Percentiles rank a stretch among this genome's conserved stretches.
phyloP scores from a whole-genome alignment of 2,329 filamentous ascomycete species.

The Phaeoacremonium minimum region DNA sequence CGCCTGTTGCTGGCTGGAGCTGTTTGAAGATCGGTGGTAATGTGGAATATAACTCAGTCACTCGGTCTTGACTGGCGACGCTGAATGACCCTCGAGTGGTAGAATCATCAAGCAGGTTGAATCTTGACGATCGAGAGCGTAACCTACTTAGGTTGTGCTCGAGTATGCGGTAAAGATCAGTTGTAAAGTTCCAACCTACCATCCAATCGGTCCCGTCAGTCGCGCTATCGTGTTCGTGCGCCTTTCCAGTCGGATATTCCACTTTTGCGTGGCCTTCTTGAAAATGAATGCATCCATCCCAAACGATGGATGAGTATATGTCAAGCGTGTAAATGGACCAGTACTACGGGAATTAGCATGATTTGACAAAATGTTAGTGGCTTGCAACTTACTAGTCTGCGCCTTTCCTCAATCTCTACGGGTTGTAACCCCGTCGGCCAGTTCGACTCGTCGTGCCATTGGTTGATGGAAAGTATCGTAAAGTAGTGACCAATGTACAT shows the following conservation, averaged over 20 bases:
- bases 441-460: conserved; percentile 19
- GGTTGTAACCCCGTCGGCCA: conserved; percentile 11
- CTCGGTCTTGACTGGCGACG: conserved; percentile 12
- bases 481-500: conserved; percentile 19
- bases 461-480: conserved; percentile 16
- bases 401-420: conserved; percentile 13
- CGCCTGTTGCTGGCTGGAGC: conserved; percentile 16
- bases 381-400: conserved; percentile 12
- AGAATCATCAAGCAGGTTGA: conserved; percentile 7
- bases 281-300: conserved; percentile 38
- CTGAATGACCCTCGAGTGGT: conserved; percentile 11
- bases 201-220: conserved; percentile 3
- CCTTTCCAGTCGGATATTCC: conserved; percentile 39
- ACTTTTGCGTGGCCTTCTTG: conserved; percentile 41
- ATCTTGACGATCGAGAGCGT: conserved; percentile 5
- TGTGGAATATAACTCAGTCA: conserved; percentile 18
- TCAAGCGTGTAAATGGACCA: conserved; percentile 57
- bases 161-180: conserved; percentile 42
- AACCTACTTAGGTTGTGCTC: conserved; percentile 39
- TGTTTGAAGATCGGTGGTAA: conserved; percentile 22
- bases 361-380: background rate
- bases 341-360: conserved; percentile 25
- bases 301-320: conserved; percentile 48
- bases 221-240: conserved; percentile 30
- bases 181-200: conserved; percentile 22